A percentile compares a stretch with the other conserved stretches of the same genome.
These are phyloP conservation scores for Fusarium oligoseptatum DNA, from an alignment of 2,329 filamentous ascomycete species.

Conservation along the genomic window DNA sequence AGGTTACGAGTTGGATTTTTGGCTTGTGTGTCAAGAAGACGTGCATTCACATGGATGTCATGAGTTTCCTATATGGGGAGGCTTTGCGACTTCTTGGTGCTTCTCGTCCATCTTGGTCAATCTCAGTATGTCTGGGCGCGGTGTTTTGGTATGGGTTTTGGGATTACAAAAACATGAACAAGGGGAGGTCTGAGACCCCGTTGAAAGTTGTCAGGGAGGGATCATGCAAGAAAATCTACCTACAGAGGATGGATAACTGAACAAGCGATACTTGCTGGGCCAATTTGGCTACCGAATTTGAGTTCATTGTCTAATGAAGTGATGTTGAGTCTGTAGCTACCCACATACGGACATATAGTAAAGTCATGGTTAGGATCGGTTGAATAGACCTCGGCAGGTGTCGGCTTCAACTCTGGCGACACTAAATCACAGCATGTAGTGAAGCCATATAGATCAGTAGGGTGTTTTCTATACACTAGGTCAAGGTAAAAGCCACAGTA, in stretches of 20 bases:
- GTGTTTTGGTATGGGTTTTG: slow-evolving; percentile 36
- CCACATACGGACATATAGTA: not conserved
- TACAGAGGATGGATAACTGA: slow-evolving; percentile 33
- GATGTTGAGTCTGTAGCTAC: not conserved
- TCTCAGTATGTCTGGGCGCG: slow-evolving; percentile 15
- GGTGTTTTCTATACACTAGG: slow-evolving; percentile 55
- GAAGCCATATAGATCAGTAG: slow-evolving; percentile 23
- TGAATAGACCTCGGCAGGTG: too few species aligned
- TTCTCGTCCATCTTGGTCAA: not conserved
- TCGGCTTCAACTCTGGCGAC: too few species aligned
- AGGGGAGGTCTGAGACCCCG: slow-evolving; percentile 19
- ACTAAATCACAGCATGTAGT: not conserved
- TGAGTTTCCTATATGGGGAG: not conserved
- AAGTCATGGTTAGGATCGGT: not conserved
- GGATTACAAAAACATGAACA: slow-evolving; percentile 36
- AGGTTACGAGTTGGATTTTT: slow-evolving; percentile 3
- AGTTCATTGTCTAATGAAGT: not conserved
- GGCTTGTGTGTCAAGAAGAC: not conserved
- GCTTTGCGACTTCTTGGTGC: not conserved
- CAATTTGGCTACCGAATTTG: slow-evolving; percentile 15
- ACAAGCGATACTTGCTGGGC: slow-evolving; percentile 23
- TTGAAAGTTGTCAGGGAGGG: slow-evolving; percentile 16
- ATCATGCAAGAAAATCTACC: slow-evolving; percentile 36
- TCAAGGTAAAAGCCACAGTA: slow-evolving; percentile 47
- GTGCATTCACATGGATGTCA: not conserved